Conservation (phyloP, 2,329 filamentous ascomycete species). For the Didymosphaeria variabile region DNA sequence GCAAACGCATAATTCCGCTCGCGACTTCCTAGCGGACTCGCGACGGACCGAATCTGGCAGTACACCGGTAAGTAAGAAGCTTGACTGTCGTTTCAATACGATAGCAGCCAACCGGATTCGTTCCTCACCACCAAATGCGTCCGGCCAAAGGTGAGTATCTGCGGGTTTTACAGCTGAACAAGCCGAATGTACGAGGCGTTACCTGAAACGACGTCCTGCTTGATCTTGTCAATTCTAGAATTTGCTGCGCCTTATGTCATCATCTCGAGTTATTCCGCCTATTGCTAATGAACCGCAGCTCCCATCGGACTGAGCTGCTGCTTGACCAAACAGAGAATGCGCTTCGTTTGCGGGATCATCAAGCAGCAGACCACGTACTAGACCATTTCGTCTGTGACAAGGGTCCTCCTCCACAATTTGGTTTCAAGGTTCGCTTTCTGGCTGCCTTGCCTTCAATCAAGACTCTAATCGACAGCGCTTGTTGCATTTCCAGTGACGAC, state of each 20-base stretch:
- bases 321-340: background rate
- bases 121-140: background rate
- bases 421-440: slow-evolving; percentile 18
- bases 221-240: background rate
- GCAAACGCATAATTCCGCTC: slow-evolving; percentile 15
- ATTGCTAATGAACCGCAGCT: background rate
- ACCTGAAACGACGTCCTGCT: slow-evolving; percentile 19
- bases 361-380: background rate
- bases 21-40: slow-evolving; percentile 12
- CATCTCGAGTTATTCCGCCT: background rate
- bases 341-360: background rate
- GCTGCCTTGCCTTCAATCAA: slow-evolving; percentile 14
- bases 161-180: slow-evolving; percentile 9
- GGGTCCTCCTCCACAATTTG: slow-evolving; percentile 10
- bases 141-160: slow-evolving; percentile 10
- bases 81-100: slow-evolving; percentile 16
- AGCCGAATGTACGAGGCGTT: slow-evolving; percentile 12
- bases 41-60: slow-evolving; percentile 16
- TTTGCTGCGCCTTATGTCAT: background rate
- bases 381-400: background rate
- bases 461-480: slow-evolving; percentile 27
- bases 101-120: slow-evolving; percentile 13
- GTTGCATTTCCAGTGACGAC: slow-evolving; percentile 39
- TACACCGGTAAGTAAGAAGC: slow-evolving; percentile 25
- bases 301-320: background rate